Conservation (phyloP, 805 yeast genomes). For the Starmerella geochares region DNA sequence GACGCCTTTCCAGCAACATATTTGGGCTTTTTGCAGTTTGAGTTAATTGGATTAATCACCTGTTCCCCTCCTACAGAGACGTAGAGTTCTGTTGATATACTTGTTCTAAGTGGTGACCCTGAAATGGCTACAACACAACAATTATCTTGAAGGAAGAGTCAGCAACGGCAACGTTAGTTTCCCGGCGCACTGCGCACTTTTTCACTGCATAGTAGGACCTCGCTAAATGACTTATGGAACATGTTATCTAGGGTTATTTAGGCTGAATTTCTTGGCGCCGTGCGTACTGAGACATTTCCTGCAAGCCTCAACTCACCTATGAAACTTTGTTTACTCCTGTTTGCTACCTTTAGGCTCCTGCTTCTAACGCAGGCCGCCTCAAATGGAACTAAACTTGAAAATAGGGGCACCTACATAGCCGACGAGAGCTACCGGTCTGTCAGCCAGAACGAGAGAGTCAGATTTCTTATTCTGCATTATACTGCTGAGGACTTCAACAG, state of each 20-base stretch:
- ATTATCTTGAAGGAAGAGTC: neutral
- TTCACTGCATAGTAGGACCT: neutral
- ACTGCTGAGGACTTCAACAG: neutral
- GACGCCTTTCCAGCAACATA: no score
- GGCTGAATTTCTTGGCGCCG: no score
- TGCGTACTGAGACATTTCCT: no score
- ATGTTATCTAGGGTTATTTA: no score
- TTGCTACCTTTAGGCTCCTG: neutral
- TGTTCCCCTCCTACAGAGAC: no score
- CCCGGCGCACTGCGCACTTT: neutral
- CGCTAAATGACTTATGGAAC: no score
- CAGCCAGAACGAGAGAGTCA: neutral
- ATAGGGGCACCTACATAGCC: constrained; percentile 1
- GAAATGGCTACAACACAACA: no score
- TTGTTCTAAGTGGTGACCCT: no score
- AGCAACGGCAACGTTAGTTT: neutral
- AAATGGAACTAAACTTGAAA: neutral
- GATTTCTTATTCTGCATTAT: constrained; percentile 1
- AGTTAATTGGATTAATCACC: no score
- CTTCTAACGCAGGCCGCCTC: neutral
- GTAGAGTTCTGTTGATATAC: no score
- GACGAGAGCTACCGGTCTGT: neutral
- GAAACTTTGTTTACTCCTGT: neutral
- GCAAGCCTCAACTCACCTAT: neutral
- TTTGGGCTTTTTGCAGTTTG: no score